Percentiles rank a stretch among this genome's conserved stretches.
Evolutionary conservation across 805 yeast species (phyloP).

Genomic region (Yamadazyma olivae): DNA sequence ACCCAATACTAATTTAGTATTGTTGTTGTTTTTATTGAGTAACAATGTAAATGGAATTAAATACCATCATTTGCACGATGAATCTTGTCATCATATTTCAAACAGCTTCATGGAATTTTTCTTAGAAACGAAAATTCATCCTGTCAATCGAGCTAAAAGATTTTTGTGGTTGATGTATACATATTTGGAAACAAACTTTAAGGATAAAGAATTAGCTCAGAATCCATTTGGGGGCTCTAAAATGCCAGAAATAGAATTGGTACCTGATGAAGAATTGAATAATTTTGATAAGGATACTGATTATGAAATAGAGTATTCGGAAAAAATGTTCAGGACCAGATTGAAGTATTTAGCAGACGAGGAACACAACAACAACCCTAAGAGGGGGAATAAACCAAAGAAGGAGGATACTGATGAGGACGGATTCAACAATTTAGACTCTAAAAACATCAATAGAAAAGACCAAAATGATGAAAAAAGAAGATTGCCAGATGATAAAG

Average conservation of each 20-base stretch:
- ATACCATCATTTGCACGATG: slow-evolving; percentile 21
- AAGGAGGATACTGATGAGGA: slow-evolving; percentile 17
- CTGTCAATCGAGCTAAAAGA: slow-evolving; percentile 64
- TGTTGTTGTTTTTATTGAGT: slow-evolving; percentile 70
- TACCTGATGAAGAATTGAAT: slow-evolving; percentile 23
- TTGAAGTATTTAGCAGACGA: slow-evolving; percentile 38
- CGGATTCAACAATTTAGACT: slow-evolving; percentile 4
- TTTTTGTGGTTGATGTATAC: slow-evolving; percentile 83
- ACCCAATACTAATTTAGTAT: slow-evolving; percentile 62
- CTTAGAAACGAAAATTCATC: slow-evolving; percentile 56
- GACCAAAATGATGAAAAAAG: slow-evolving; percentile 5
- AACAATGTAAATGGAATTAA: slow-evolving; percentile 57
- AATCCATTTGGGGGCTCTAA: slow-evolving; percentile 57
- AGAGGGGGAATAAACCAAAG: slow-evolving; percentile 28
- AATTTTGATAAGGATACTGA: slow-evolving; percentile 46
- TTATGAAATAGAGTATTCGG: slow-evolving; percentile 46
- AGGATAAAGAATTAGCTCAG: slow-evolving; percentile 42
- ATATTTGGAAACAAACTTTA: slow-evolving; percentile 70
- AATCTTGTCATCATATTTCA: slow-evolving; percentile 15
- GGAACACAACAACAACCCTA: slow-evolving; percentile 30
- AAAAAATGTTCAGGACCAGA: slow-evolving; percentile 45
- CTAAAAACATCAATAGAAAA: not conserved
- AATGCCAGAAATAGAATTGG: slow-evolving; percentile 35
- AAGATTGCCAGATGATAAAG: slow-evolving; percentile 1
- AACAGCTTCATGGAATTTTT: slow-evolving; percentile 70